phyloP scores from a whole-genome alignment of 352 stramenopile genomes.

The Globisporangium orthogonon region DNA sequence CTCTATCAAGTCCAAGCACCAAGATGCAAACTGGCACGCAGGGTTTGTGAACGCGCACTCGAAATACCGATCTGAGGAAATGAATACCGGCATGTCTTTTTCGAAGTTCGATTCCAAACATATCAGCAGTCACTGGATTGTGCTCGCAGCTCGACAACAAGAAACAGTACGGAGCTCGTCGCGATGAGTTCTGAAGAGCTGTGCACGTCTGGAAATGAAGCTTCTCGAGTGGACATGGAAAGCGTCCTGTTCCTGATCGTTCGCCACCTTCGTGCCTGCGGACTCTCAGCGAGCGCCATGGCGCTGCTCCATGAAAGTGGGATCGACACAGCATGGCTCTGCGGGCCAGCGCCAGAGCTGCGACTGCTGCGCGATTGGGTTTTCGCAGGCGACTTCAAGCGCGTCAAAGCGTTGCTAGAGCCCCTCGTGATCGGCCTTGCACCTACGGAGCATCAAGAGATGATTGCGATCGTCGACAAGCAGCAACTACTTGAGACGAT shows the following conservation, averaged over 20 bases:
- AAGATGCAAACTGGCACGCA: too few relatives aligned
- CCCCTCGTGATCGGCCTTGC: slow-evolving; percentile 21
- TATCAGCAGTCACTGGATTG: too few relatives aligned
- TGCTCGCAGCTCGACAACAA: too few relatives aligned
- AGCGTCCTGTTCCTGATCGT: slow-evolving; percentile 52
- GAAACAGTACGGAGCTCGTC: too few relatives aligned
- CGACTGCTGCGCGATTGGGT: slow-evolving; percentile 46
- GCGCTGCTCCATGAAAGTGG: slow-evolving; percentile 47
- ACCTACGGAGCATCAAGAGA: slow-evolving; percentile 12
- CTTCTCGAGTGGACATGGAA: not conserved
- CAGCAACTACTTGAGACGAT: slow-evolving; percentile 32
- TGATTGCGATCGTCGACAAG: slow-evolving; percentile 23
- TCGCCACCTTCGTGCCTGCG: slow-evolving; percentile 34
- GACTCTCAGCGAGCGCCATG: slow-evolving; percentile 31
- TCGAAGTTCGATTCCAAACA: too few relatives aligned
- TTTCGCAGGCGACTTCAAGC: slow-evolving; percentile 34
- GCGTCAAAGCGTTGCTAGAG: slow-evolving; percentile 28
- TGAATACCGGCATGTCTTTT: too few relatives aligned
- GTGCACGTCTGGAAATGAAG: too few relatives aligned
- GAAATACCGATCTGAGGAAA: not conserved
- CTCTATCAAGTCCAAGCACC: too few relatives aligned
- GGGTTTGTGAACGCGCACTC: not conserved
- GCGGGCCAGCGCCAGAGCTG: slow-evolving; percentile 35
- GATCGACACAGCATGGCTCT: slow-evolving; percentile 53
- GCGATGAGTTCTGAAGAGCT: too few relatives aligned